Evolutionary conservation across 2,329 filamentous ascomycete genomes (phyloP).

Genomic region (Metarhizium album): DNA sequence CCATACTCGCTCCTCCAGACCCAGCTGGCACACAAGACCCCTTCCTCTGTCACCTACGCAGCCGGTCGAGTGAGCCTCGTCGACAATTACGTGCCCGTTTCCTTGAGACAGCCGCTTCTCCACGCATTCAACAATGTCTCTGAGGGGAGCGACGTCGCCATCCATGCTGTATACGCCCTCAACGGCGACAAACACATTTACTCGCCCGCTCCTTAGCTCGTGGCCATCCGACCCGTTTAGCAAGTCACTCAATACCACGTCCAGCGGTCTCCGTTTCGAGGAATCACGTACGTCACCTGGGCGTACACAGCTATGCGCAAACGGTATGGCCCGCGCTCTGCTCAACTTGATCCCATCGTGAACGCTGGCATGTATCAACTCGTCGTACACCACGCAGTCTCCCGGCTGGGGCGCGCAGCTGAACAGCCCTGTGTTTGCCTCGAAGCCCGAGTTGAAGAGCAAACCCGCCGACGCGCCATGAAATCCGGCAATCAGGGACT

Average conservation of each 20-base stretch:
- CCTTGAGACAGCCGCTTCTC: constrained; percentile 41
- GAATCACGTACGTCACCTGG: background rate
- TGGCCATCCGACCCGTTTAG: constrained; percentile 21
- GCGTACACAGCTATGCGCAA: constrained; percentile 45
- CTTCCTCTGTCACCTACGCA: constrained; percentile 44
- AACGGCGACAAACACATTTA: constrained; percentile 55
- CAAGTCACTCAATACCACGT: constrained; percentile 19
- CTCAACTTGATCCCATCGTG: constrained; percentile 66
- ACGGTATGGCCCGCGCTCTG: constrained; percentile 40
- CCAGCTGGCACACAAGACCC: constrained; percentile 47
- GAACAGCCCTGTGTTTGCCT: constrained; percentile 56
- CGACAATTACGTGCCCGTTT: constrained; percentile 54
- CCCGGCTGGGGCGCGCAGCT: constrained; percentile 46
- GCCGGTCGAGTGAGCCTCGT: constrained; percentile 59
- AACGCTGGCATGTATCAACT: constrained; percentile 65
- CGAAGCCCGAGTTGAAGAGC: constrained; percentile 50
- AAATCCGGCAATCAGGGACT: constrained; percentile 34
- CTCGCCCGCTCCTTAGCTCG: constrained; percentile 23
- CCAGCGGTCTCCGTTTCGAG: constrained; percentile 12
- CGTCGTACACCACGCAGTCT: constrained; percentile 61
- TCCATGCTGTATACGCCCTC: constrained; percentile 78
- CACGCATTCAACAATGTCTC: constrained; percentile 46
- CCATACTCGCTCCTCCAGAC: constrained; percentile 44
- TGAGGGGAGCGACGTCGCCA: constrained; percentile 58
- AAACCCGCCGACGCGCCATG: constrained; percentile 35